These are phyloP conservation scores for Silene vulgaris DNA, from an alignment of 179 eudicot genomes.

Conservation along the genomic window DNA sequence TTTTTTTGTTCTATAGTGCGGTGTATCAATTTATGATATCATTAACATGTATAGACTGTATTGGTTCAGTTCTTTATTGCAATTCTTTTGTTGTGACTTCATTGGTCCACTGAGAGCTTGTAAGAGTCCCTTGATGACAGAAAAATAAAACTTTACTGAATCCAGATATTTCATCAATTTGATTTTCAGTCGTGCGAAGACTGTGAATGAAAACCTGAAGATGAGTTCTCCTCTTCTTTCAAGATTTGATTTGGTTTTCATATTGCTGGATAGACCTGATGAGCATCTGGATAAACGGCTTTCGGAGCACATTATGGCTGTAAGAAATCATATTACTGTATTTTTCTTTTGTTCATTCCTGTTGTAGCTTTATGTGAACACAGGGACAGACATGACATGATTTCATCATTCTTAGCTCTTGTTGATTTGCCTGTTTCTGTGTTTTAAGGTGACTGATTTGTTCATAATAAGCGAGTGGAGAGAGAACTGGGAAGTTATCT, in stretches of 20 bases:
- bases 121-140: constrained; percentile 11
- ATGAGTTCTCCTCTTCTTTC: constrained; percentile 92
- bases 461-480: background rate
- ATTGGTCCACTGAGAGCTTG: background rate
- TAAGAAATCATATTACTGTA: constrained; percentile 38
- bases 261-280: constrained; percentile 90
- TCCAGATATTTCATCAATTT: constrained; percentile 8
- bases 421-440: constrained; percentile 2
- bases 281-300: constrained; percentile 81
- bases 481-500: constrained; percentile 6
- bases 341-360: constrained; percentile 9
- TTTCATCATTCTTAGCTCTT: background rate
- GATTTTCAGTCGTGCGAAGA: constrained; percentile 87
- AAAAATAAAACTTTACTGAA: constrained; percentile 1
- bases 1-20: background rate
- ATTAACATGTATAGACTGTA: background rate
- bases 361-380: constrained; percentile 6
- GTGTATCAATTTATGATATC: background rate
- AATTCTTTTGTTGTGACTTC: background rate
- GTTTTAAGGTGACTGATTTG: background rate
- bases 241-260: constrained; percentile 93
- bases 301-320: constrained; percentile 96
- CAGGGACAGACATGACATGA: background rate
- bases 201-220: constrained; percentile 95
- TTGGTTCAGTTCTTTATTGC: constrained; percentile 1